Percentiles rank a stretch among this genome's conserved stretches.
Evolutionary conservation across 441 rosid genomes (phyloP).

Genomic region (Eutrema salsugineum): DNA sequence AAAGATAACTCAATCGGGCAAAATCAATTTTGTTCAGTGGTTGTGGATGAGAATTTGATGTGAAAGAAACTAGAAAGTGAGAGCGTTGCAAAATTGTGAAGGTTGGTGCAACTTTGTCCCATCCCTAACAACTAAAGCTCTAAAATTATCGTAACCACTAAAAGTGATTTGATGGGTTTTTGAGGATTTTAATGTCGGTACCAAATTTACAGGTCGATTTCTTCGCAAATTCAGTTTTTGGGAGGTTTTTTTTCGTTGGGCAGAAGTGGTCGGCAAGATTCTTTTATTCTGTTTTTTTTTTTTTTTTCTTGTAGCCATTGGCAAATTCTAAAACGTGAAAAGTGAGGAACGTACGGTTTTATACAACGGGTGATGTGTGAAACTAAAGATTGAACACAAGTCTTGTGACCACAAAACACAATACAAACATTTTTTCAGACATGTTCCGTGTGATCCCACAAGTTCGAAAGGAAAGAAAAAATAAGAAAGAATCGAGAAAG

Average conservation of each 20-base stretch:
- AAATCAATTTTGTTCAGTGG: background rate
- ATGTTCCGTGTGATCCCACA: conserved; percentile 26
- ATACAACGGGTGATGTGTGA: conserved; percentile 24
- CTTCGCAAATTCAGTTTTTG: background rate
- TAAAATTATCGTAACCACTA: conserved; percentile 29
- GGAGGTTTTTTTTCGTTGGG: background rate
- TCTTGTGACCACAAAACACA: conserved; percentile 29
- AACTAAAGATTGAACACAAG: conserved; percentile 17
- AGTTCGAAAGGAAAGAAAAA: background rate
- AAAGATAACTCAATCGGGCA: background rate
- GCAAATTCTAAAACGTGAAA: conserved; percentile 21
- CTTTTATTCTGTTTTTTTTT: background rate
- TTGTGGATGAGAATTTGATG: background rate
- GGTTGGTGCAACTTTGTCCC: conserved; percentile 24
- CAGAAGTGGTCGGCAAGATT: conserved; percentile 28
- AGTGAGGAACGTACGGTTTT: conserved; percentile 12
- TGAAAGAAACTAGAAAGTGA: background rate
- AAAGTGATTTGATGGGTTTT: conserved; percentile 11
- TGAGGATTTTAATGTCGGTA: background rate
- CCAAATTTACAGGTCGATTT: conserved; percentile 1
- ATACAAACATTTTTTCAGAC: background rate
- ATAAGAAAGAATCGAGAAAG: background rate
- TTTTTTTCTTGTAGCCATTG: background rate
- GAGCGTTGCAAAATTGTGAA: conserved; percentile 7
- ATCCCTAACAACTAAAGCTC: conserved; percentile 33